These are phyloP conservation scores for Cyclotella baltica DNA, from an alignment of 108 stramenopile species.

Conservation along the genomic window DNA sequence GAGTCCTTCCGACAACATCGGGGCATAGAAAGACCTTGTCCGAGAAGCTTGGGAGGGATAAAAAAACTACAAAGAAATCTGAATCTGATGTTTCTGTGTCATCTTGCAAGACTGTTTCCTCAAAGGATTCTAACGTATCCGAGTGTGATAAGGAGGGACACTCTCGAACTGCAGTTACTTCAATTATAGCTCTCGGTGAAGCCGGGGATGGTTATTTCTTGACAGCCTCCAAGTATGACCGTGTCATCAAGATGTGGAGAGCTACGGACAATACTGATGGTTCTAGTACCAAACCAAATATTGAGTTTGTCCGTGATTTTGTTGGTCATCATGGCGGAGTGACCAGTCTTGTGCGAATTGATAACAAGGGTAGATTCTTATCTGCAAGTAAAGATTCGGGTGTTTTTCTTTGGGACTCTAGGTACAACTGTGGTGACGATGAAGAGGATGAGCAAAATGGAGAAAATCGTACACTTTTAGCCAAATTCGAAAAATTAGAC, in stretches of 20 bases:
- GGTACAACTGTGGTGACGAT: constrained; percentile 40
- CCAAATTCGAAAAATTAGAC: constrained; percentile 40
- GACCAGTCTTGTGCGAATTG: constrained; percentile 36
- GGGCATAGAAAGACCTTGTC: not conserved
- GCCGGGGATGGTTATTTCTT: constrained; percentile 37
- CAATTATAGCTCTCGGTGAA: constrained; percentile 34
- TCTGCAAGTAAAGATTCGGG: constrained; percentile 39
- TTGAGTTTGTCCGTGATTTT: constrained; percentile 35
- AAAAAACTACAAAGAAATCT: not conserved
- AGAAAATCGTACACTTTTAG: constrained; percentile 18
- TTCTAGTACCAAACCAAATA: not conserved
- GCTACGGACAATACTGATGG: constrained; percentile 11
- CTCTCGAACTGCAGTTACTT: constrained; percentile 25
- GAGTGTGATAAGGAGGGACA: not conserved
- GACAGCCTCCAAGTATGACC: constrained; percentile 44
- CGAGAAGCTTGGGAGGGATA: not conserved
- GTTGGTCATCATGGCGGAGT: constrained; percentile 28
- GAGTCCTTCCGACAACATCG: not conserved
- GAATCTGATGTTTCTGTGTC: constrained; percentile 16
- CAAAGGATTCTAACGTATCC: not conserved
- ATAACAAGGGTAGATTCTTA: constrained; percentile 42
- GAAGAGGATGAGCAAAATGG: constrained; percentile 4
- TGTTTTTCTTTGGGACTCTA: constrained; percentile 46
- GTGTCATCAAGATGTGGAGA: constrained; percentile 52
- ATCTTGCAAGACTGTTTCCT: not conserved